These are phyloP conservation scores for Starmera pachycereana DNA, from an alignment of 805 yeast species.

Conservation along the genomic window DNA sequence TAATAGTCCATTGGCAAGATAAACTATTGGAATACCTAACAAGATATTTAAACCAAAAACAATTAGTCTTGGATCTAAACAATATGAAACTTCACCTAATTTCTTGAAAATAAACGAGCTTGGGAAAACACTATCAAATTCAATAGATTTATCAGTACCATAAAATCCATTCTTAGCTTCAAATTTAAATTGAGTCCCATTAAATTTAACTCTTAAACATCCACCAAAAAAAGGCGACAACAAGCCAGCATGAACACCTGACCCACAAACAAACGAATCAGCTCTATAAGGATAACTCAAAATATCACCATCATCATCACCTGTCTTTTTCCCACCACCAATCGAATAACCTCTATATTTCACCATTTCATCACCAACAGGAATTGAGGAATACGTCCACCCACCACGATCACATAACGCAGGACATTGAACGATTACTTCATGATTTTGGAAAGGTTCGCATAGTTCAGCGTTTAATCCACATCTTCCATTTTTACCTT, in stretches of 20 bases:
- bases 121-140: constrained; percentile 66
- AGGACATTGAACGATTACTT: constrained; percentile 66
- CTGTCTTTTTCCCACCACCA: constrained; percentile 53
- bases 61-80: constrained; percentile 58
- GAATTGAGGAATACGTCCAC: constrained; percentile 62
- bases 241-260: constrained; percentile 81
- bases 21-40: constrained; percentile 53
- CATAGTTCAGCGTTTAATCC: constrained; percentile 64
- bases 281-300: constrained; percentile 65
- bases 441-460: constrained; percentile 30
- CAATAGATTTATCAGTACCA: constrained; percentile 40
- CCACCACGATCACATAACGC: constrained; percentile 77
- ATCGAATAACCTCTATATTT: constrained; percentile 65
- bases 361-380: constrained; percentile 59
- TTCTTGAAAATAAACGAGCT: constrained; percentile 53
- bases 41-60: constrained; percentile 49
- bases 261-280: constrained; percentile 83
- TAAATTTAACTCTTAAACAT: constrained; percentile 51
- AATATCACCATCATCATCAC: constrained; percentile 10
- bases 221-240: constrained; percentile 73
- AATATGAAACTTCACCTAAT: constrained; percentile 33
- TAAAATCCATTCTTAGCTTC: constrained; percentile 36
- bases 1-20: constrained; percentile 31
- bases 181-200: constrained; percentile 43
- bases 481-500: constrained; percentile 65